phyloP scores from a whole-genome alignment of 257 asterid species.

The Solanum gracilifrons region DNA sequence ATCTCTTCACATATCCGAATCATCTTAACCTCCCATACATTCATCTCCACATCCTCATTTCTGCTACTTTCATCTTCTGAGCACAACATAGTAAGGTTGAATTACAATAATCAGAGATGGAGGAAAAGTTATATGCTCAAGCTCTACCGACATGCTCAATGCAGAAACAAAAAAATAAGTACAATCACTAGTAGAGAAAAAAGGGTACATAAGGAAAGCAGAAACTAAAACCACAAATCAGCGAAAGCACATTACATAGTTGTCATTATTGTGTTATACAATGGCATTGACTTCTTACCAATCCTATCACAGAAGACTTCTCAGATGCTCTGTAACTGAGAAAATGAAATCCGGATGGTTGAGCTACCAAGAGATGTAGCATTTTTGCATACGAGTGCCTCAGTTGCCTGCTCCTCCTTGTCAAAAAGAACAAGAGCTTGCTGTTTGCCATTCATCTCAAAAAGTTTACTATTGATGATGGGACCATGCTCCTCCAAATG shows the following conservation, averaged over 20 bases:
- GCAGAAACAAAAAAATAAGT: neutral
- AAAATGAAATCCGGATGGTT: conserved; percentile 79
- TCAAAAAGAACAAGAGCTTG: conserved; percentile 89
- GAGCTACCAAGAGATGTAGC: conserved; percentile 85
- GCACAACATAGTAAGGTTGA: neutral
- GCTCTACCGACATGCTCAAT: neutral
- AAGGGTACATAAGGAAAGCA: neutral
- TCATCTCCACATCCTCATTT: neutral
- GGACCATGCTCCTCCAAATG: conserved; percentile 87
- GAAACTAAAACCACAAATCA: neutral
- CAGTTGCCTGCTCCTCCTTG: conserved; percentile 91
- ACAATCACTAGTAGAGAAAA: neutral
- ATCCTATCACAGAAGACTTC: neutral
- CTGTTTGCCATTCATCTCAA: conserved; percentile 94
- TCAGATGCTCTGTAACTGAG: conserved; percentile 91
- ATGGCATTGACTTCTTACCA: neutral
- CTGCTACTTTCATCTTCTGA: neutral
- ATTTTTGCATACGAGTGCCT: conserved; percentile 95
- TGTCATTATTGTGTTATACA: neutral
- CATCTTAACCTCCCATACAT: neutral
- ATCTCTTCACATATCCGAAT: neutral
- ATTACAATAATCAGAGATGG: neutral
- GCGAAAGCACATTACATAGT: neutral
- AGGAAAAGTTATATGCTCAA: neutral
- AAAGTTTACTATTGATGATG: conserved; percentile 54